Percentiles rank a stretch among this genome's conserved stretches.
These are phyloP conservation scores for Beauveria brongniartii DNA, from an alignment of 2,329 filamentous ascomycete genomes.

Conservation along the genomic window DNA sequence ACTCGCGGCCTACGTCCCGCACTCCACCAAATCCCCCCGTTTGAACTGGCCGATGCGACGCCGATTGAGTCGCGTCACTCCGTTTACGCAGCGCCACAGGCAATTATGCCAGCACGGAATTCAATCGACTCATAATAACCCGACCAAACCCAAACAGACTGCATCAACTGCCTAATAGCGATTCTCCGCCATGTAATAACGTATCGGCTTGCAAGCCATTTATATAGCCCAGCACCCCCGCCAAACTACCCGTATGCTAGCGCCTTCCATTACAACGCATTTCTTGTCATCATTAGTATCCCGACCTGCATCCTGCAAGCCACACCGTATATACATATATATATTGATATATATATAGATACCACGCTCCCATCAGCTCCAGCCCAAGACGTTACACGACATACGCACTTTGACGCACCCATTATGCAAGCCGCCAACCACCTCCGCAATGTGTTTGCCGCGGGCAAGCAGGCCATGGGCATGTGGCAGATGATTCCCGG, in stretches of 20 bases:
- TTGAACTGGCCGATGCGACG: not conserved
- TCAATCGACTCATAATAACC: too few relatives aligned
- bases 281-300: not conserved
- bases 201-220: not conserved
- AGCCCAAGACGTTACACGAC: not conserved
- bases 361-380: too few relatives aligned
- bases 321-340: not conserved
- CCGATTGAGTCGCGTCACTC: not conserved
- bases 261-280: not conserved
- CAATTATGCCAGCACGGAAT: not conserved
- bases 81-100: not conserved
- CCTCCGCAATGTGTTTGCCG: constrained; percentile 40
- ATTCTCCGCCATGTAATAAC: not conserved
- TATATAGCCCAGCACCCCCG: not conserved
- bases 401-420: not conserved
- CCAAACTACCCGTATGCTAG: not conserved
- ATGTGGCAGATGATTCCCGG: constrained; percentile 58
- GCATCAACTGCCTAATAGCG: not conserved
- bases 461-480: constrained; percentile 43
- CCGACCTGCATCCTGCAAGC: not conserved
- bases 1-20: not conserved
- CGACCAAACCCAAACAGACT: not conserved
- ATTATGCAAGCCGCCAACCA: constrained; percentile 38
- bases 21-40: not conserved
- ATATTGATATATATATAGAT: too few relatives aligned